A percentile compares a stretch with the other conserved stretches of the same genome.
phyloP scores from a whole-genome alignment of 495 filamentous ascomycete genomes.

The Neurospora tetraspora region DNA sequence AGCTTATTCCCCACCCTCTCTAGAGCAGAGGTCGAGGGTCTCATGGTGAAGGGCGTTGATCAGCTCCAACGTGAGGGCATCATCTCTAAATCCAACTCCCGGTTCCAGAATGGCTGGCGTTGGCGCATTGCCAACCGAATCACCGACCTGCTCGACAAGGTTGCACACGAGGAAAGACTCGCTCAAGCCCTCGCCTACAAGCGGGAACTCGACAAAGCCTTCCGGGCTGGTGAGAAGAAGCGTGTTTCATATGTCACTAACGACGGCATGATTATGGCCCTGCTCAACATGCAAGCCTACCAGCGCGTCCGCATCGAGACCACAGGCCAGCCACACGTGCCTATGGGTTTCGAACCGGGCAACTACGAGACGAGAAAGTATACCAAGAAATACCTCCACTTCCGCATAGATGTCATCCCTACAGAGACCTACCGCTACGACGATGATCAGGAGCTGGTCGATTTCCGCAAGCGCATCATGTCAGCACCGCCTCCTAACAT shows the following conservation, averaged over 20 bases:
- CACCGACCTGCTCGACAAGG: constrained; percentile 36
- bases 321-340: constrained; percentile 50
- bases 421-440: constrained; percentile 51
- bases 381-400: constrained; percentile 52
- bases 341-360: constrained; percentile 63
- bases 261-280: constrained; percentile 60
- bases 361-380: constrained; percentile 62
- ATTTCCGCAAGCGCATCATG: constrained; percentile 29
- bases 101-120: constrained; percentile 41
- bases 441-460: constrained; percentile 36
- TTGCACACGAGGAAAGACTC: constrained; percentile 35
- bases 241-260: constrained; percentile 35
- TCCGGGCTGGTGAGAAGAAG: constrained; percentile 28
- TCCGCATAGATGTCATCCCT: constrained; percentile 50
- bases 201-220: constrained; percentile 42
- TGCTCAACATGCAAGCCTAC: constrained; percentile 56
- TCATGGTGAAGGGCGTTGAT: constrained; percentile 47
- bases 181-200: constrained; percentile 50
- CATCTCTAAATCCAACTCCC: constrained; percentile 47
- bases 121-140: constrained; percentile 53
- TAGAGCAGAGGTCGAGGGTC: constrained; percentile 25
- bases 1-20: constrained; percentile 17
- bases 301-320: constrained; percentile 47
- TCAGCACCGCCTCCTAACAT: constrained; percentile 18
- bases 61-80: constrained; percentile 50